A percentile compares a stretch with the other conserved stretches of the same genome.
These are phyloP conservation scores for Aspergillus sp. DNA, from an alignment of 2,329 filamentous ascomycete species.

Conservation along the genomic window DNA sequence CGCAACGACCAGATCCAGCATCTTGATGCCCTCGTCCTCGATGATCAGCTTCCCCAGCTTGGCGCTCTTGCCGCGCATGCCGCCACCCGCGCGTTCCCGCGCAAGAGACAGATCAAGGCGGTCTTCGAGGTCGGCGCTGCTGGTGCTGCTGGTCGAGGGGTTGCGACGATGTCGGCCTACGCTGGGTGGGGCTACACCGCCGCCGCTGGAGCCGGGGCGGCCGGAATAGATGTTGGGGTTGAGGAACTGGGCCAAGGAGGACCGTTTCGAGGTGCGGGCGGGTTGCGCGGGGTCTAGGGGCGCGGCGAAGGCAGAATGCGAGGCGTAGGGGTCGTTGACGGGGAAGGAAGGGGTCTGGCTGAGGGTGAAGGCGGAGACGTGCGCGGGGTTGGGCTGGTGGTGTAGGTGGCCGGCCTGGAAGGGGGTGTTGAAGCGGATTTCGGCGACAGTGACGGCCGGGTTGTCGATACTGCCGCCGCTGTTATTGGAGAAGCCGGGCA, in stretches of 20 bases:
- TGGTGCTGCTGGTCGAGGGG: slow-evolving; percentile 29
- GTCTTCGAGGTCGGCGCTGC: slow-evolving; percentile 33
- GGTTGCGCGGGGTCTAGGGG: slow-evolving; percentile 1
- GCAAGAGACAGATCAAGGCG: slow-evolving; percentile 73
- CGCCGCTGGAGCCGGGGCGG: slow-evolving; percentile 28
- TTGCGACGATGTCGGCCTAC: slow-evolving; percentile 19
- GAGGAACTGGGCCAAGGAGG: slow-evolving; percentile 30
- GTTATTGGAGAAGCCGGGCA: slow-evolving; percentile 24
- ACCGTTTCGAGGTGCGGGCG: slow-evolving; percentile 25
- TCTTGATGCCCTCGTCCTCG: slow-evolving; percentile 85
- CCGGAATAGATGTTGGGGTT: slow-evolving; percentile 28
- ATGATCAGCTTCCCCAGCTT: slow-evolving; percentile 94
- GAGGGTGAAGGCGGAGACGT: slow-evolving; percentile 22
- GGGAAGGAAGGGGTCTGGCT: slow-evolving; percentile 17
- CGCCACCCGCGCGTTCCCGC: slow-evolving; percentile 80
- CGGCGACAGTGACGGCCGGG: slow-evolving; percentile 63
- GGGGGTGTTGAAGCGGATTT: slow-evolving; percentile 87
- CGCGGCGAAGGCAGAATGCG: slow-evolving; percentile 5
- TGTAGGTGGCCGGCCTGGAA: slow-evolving; percentile 43
- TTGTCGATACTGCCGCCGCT: slow-evolving; percentile 13
- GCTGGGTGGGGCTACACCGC: slow-evolving; percentile 14
- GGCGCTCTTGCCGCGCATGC: slow-evolving; percentile 77
- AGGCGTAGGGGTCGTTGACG: slow-evolving; percentile 8
- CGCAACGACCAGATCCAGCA: slow-evolving; percentile 89
- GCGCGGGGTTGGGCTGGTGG: slow-evolving; percentile 22